These are phyloP conservation scores for Trichoderma oligosporum DNA, from an alignment of 2,329 filamentous ascomycete genomes.

Conservation along the genomic window DNA sequence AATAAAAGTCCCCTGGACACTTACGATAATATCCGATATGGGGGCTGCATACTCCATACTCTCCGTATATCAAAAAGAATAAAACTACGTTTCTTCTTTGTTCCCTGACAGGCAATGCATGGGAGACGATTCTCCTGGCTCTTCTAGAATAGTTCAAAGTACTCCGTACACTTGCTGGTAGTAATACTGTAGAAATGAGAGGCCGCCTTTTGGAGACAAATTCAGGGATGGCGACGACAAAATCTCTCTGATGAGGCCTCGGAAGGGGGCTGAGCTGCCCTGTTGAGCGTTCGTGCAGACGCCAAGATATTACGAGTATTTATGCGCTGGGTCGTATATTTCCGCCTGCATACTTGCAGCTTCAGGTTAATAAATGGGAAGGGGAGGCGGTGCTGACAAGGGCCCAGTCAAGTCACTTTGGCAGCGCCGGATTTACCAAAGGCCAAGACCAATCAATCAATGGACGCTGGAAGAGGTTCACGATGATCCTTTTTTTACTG, in stretches of 20 bases:
- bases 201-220: not conserved
- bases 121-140: not conserved
- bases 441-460: not conserved
- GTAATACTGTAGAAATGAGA: slow-evolving; percentile 1
- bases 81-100: too few species aligned
- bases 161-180: too few species aligned
- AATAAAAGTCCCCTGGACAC: not conserved
- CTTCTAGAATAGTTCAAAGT: slow-evolving; percentile 5
- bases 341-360: slow-evolving; percentile 10
- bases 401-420: not conserved
- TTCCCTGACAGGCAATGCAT: too few species aligned
- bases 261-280: slow-evolving; percentile 11
- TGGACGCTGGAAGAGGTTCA: too few species aligned
- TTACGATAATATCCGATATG: slow-evolving; percentile 9
- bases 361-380: slow-evolving; percentile 5
- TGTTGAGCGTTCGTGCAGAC: slow-evolving; percentile 3
- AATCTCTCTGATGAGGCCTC: too few species aligned
- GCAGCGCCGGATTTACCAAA: slow-evolving; percentile 2
- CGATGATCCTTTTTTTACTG: too few species aligned
- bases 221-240: slow-evolving; percentile 3
- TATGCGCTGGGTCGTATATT: slow-evolving; percentile 13
- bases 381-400: slow-evolving; percentile 15
- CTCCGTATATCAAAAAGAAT: too few species aligned
- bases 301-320: slow-evolving; percentile 12
- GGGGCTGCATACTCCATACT: too few species aligned